Percentiles rank a stretch among this genome's conserved stretches.
Evolutionary conservation across 306 rosid genomes (phyloP).

Genomic region (Betula pendula): DNA sequence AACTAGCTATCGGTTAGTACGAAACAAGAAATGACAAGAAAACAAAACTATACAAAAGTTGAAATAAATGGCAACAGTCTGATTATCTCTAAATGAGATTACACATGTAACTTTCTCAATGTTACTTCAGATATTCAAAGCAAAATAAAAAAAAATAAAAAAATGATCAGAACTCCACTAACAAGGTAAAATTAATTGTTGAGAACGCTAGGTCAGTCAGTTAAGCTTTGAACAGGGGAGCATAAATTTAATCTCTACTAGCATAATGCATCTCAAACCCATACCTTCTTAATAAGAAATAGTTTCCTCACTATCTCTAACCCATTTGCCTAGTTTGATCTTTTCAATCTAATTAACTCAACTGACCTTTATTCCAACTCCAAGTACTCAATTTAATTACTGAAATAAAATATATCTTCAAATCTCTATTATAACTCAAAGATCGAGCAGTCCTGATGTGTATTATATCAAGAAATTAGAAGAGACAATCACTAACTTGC

Average conservation of each 20-base stretch:
- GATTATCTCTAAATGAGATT: conserved; percentile 12
- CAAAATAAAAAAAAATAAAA: neutral
- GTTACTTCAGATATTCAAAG: conserved; percentile 3
- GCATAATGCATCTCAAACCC: neutral
- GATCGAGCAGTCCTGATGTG: neutral
- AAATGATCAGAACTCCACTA: neutral
- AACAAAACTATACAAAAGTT: neutral
- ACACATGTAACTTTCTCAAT: conserved; percentile 11
- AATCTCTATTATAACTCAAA: neutral
- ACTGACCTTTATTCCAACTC: neutral
- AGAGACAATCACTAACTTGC: neutral
- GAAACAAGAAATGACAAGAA: conserved; percentile 7
- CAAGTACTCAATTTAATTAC: neutral
- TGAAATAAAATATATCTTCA: neutral
- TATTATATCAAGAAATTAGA: neutral
- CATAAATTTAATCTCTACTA: neutral
- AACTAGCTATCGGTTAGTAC: neutral
- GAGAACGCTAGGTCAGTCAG: neutral
- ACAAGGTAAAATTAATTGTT: neutral
- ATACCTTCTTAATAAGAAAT: neutral
- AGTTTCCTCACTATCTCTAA: neutral
- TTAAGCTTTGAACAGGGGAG: neutral
- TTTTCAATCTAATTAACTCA: neutral
- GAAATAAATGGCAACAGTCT: neutral
- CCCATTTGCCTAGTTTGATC: neutral